Evolutionary conservation across 768 basidiomycete species (phyloP).

Genomic region (Serendipita sp.): DNA sequence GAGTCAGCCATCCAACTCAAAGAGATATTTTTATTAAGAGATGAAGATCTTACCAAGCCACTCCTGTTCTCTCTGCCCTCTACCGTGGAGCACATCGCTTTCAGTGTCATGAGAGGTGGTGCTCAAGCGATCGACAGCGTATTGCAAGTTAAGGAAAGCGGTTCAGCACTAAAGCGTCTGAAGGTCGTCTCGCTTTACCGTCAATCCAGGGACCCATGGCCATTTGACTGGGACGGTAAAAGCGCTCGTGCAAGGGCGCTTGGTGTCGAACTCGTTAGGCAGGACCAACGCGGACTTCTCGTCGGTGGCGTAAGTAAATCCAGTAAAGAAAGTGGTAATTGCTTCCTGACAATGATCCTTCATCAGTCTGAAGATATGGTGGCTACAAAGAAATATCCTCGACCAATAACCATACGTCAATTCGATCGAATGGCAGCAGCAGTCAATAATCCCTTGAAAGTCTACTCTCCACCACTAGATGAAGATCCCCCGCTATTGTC

Average conservation of each 20-base stretch:
- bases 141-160: not conserved
- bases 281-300: not conserved
- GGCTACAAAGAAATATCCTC: not conserved
- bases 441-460: not conserved
- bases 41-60: not conserved
- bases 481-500: not conserved
- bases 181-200: not conserved
- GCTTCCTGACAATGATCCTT: not conserved
- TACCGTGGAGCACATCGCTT: not conserved
- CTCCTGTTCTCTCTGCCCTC: not conserved
- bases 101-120: not conserved
- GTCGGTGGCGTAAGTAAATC: not conserved
- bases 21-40: not conserved
- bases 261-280: not conserved
- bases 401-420: not conserved
- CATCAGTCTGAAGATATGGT: not conserved
- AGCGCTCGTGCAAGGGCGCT: not conserved
- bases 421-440: conserved; percentile 2
- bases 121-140: not conserved
- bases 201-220: not conserved
- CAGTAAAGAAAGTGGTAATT: not conserved
- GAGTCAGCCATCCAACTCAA: not conserved
- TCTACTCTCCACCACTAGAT: not conserved
- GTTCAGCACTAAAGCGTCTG: not conserved
- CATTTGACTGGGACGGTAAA: not conserved